Percentiles rank a stretch among this genome's conserved stretches.
These are phyloP conservation scores for Cruciata laevipes DNA, from an alignment of 257 asterid species.

Conservation along the genomic window DNA sequence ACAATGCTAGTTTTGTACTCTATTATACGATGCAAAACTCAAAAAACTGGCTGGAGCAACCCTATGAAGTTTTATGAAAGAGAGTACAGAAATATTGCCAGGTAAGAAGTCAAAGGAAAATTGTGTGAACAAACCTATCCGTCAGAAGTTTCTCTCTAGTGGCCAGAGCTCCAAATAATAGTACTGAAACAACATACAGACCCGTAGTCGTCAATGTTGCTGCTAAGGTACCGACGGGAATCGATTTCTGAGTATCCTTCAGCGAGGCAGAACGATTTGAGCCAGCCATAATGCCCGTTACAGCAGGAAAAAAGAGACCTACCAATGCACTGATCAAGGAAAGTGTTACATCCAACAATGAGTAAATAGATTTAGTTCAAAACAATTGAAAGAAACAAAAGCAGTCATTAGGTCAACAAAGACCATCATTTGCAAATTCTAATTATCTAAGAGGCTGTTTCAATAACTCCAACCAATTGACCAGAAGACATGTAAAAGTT, in stretches of 20 bases:
- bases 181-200: slow-evolving; percentile 67
- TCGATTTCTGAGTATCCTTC: slow-evolving; percentile 96
- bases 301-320: slow-evolving; percentile 99
- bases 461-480: neutral
- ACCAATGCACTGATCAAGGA: slow-evolving; percentile 81
- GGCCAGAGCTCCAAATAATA: slow-evolving; percentile 91
- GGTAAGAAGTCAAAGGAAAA: neutral
- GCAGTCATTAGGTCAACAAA: neutral
- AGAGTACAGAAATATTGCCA: neutral
- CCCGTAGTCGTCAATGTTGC: slow-evolving; percentile 80
- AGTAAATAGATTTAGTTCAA: slow-evolving; percentile 1
- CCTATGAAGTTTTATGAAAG: neutral
- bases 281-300: slow-evolving; percentile 99
- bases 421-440: neutral
- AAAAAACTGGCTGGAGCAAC: neutral
- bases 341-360: slow-evolving; percentile 33
- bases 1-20: neutral
- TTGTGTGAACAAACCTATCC: slow-evolving; percentile 55
- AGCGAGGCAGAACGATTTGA: slow-evolving; percentile 98
- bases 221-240: slow-evolving; percentile 91
- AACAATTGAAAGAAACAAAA: neutral
- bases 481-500: neutral
- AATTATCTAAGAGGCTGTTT: neutral
- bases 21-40: neutral
- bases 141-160: slow-evolving; percentile 94